Percentiles rank a stretch among this genome's conserved stretches.
These are phyloP conservation scores for Myrica gale DNA, from an alignment of 306 rosid genomes.

Conservation along the genomic window DNA sequence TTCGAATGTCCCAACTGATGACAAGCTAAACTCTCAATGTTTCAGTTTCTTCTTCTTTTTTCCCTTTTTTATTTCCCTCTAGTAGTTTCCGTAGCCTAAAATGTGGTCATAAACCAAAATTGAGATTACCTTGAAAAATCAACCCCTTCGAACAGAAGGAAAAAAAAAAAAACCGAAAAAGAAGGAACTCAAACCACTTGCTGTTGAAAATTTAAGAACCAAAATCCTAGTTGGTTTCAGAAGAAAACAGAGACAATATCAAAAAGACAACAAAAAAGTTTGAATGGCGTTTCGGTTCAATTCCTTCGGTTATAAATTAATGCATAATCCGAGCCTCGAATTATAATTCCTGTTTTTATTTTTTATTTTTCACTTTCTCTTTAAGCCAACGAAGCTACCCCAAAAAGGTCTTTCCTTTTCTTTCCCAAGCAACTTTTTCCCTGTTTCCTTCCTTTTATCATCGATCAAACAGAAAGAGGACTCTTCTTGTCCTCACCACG, in stretches of 20 bases:
- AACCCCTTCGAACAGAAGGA: not conserved
- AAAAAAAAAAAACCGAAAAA: not conserved
- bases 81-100: no score
- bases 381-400: not conserved
- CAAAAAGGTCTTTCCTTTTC: not conserved
- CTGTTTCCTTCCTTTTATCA: constrained; percentile 17
- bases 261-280: not conserved
- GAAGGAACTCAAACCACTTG: not conserved
- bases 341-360: not conserved
- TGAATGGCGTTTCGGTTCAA: not conserved
- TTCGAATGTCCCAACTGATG: not conserved
- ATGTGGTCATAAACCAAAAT: not conserved
- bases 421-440: constrained; percentile 12
- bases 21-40: not conserved
- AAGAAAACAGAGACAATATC: not conserved
- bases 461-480: constrained; percentile 11
- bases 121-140: not conserved
- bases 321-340: not conserved
- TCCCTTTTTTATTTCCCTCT: no score
- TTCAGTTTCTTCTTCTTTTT: no score
- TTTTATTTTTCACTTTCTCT: not conserved
- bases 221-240: not conserved
- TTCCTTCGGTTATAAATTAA: not conserved
- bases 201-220: not conserved
- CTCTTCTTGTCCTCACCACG: constrained; percentile 44